A percentile compares a stretch with the other conserved stretches of the same genome.
phyloP scores from a whole-genome alignment of 257 asterid genomes.

The Coffea eugenioides region DNA sequence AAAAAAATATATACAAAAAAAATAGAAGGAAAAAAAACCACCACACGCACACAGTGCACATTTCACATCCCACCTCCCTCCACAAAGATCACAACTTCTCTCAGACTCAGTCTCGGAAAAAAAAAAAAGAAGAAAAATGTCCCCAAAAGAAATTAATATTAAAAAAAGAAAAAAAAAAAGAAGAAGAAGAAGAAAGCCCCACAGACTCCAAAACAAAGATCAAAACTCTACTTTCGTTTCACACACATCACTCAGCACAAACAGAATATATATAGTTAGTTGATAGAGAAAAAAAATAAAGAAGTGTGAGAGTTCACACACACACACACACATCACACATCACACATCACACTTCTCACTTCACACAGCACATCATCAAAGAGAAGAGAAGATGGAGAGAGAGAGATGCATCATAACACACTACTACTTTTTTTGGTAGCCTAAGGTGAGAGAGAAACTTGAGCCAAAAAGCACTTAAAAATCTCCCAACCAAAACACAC shows the following conservation, averaged over 20 bases:
- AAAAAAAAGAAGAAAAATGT: no score
- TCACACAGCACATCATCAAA: neutral
- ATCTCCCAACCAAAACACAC: conserved; percentile 2
- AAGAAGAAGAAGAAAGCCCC: neutral
- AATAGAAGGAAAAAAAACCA: no score
- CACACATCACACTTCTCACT: neutral
- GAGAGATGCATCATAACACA: no score
- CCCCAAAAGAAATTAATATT: no score
- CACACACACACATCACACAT: neutral
- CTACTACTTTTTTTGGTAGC: neutral
- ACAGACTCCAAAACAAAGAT: neutral
- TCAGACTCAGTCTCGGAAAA: neutral
- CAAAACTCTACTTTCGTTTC: neutral
- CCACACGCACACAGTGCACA: neutral
- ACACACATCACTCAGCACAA: neutral
- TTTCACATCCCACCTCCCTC: neutral
- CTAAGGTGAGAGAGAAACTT: neutral
- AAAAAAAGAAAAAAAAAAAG: no score
- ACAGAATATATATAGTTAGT: neutral
- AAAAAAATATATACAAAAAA: neutral
- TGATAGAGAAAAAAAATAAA: neutral
- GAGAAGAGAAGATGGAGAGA: neutral
- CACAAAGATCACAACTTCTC: neutral
- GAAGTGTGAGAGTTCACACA: conserved; percentile 8
- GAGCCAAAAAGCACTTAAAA: conserved; percentile 9